Evolutionary conservation across 2,329 filamentous ascomycete species (phyloP).

Genomic region (Ophiocordyceps camponoti-leonardi): DNA sequence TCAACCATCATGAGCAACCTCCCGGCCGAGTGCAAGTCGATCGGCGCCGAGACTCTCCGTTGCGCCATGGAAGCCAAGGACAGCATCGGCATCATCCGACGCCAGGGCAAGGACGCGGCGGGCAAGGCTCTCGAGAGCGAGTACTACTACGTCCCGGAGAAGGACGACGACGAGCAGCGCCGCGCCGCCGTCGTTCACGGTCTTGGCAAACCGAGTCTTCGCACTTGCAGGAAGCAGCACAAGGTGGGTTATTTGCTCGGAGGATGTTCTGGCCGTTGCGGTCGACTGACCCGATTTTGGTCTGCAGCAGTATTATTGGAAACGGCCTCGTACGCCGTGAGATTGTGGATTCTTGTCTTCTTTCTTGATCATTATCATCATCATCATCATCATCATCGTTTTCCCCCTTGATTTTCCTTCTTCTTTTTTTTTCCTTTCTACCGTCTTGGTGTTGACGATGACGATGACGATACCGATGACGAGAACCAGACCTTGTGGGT

Average conservation of each 20-base stretch:
- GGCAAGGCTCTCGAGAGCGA: slow-evolving; percentile 89
- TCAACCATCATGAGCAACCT: slow-evolving; percentile 81
- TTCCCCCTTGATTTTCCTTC: background rate
- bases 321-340: slow-evolving; percentile 42
- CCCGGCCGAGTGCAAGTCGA: slow-evolving; percentile 47
- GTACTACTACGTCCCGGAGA: slow-evolving; percentile 89
- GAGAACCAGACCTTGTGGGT: no score
- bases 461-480: background rate
- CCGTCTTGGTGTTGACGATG: background rate
- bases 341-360: background rate
- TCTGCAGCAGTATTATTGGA: slow-evolving; percentile 52
- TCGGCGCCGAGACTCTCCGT: slow-evolving; percentile 44
- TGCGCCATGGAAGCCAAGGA: slow-evolving; percentile 53
- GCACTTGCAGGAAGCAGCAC: slow-evolving; percentile 86
- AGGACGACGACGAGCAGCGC: slow-evolving; percentile 62
- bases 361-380: background rate
- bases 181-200: slow-evolving; percentile 71
- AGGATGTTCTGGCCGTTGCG: background rate
- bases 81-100: slow-evolving; percentile 75
- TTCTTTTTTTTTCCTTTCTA: background rate
- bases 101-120: slow-evolving; percentile 89
- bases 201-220: slow-evolving; percentile 72
- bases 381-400: background rate
- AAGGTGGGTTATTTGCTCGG: slow-evolving; percentile 51
- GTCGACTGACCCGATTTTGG: background rate